Percentiles rank a stretch among this genome's conserved stretches.
Conservation (phyloP, 108 stramenopile species). For the Nitzschia sp. region DNA sequence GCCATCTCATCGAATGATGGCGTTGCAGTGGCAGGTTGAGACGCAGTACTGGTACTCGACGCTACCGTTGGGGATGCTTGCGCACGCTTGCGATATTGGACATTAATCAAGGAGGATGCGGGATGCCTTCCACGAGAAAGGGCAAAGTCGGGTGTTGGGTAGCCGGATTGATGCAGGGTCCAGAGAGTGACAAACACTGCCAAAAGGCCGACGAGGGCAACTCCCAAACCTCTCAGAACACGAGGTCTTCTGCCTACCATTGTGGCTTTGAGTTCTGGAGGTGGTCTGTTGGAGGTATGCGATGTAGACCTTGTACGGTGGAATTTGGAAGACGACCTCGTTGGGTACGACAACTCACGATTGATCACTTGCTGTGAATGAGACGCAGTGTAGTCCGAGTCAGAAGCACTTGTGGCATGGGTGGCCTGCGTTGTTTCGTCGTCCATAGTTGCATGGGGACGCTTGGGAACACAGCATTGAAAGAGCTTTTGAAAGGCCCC, state of each 20-base stretch:
- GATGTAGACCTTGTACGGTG: neutral
- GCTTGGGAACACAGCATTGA: neutral
- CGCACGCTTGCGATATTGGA: no score
- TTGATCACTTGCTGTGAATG: no score
- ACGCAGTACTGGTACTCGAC: no score
- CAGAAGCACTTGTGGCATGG: no score
- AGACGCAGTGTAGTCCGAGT: no score
- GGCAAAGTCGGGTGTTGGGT: constrained; percentile 5
- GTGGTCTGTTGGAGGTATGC: neutral
- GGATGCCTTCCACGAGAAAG: no score
- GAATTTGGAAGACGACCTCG: neutral
- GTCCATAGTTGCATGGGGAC: neutral
- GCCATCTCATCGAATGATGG: neutral
- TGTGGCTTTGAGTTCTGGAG: constrained; percentile 3
- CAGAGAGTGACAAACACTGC: constrained; percentile 22
- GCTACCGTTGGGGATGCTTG: no score
- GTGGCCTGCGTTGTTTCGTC: neutral
- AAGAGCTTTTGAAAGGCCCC: constrained; percentile 6
- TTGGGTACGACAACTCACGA: no score
- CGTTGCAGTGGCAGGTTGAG: neutral
- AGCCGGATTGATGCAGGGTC: constrained; percentile 19
- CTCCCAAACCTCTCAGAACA: constrained; percentile 7
- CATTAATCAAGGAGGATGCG: no score
- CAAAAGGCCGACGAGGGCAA: constrained; percentile 5
- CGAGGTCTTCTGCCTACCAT: neutral